Evolutionary conservation across 805 yeast genomes (phyloP), one percentile per base, ranked within the genome.

Genomic region (Schizosaccharomyces octosporus): DNA sequence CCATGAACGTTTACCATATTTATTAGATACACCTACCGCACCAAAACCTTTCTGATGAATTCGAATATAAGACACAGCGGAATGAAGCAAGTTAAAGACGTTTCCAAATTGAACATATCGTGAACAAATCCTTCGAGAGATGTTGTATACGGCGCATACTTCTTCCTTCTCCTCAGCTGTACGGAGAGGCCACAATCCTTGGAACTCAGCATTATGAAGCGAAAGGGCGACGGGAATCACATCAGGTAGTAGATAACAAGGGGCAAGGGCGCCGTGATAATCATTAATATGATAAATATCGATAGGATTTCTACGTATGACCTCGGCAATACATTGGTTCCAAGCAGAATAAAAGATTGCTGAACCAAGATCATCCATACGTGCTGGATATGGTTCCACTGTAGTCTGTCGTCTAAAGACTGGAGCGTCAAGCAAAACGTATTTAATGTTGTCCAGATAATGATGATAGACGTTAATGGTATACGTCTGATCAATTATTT

Each of bases 1-100:
- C 61, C 48, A 59, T 17, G 61, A 59, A 17, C 61, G 61, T n/a
- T 59, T 59, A n/a, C 61, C 61, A 42, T 59, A 59, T 29, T 59
- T 59, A 11, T 41, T 39, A 1, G 61, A 59, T 11, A 59, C 61
- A 29, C 61, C 61, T 29, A 59, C 61, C 9, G 55, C 61, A 19
- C 61, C 61, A 19, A 19, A 39, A 4, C 61, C 61, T 21, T 59
- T 59, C 19, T 59, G 61, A 6, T 59, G 61, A 9, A 59, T 59
- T 15, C 61, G 55, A 24, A 59, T 27, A 6, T 59, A 59, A 17
- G 61, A 41, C 2, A 29, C 61, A 15, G 51, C 61, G 27, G 55
- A 21, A 59, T 59, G 61, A 6, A 59, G 55, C 48, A 59, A 31
- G 19, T 59, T 59, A 51, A 59, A 59, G 21, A 59, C 61, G 17